A percentile compares a stretch with the other conserved stretches of the same genome.
Evolutionary conservation across 306 rosid species (phyloP).

Genomic region (Cotoneaster glaucophyllus): DNA sequence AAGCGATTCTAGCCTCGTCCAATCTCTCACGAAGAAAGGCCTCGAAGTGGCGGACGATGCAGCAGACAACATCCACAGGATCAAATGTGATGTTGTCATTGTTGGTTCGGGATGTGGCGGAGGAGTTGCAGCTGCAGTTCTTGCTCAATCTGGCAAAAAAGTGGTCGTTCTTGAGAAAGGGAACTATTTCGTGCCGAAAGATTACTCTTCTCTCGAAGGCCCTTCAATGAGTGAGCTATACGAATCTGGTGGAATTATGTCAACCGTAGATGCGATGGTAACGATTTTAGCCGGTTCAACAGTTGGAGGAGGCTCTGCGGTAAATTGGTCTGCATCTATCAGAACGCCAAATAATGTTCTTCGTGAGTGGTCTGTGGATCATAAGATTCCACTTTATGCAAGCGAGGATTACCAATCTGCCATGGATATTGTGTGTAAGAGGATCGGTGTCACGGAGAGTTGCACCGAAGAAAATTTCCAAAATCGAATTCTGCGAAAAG

Average conservation of each 20-base stretch:
- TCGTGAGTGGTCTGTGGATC: slow-evolving; percentile 64
- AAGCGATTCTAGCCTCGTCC: slow-evolving; percentile 41
- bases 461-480: slow-evolving; percentile 55
- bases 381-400: slow-evolving; percentile 53
- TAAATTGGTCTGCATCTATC: slow-evolving; percentile 93
- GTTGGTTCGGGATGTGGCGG: slow-evolving; percentile 96
- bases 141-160: slow-evolving; percentile 73
- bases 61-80: slow-evolving; percentile 34
- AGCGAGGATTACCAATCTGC: slow-evolving; percentile 61
- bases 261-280: slow-evolving; percentile 62
- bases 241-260: slow-evolving; percentile 55
- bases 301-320: slow-evolving; percentile 89
- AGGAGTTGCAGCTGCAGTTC: slow-evolving; percentile 94
- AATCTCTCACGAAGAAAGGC: slow-evolving; percentile 59
- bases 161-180: slow-evolving; percentile 84
- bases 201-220: slow-evolving; percentile 82
- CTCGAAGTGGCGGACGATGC: slow-evolving; percentile 47
- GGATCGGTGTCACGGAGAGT: slow-evolving; percentile 61
- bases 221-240: slow-evolving; percentile 66
- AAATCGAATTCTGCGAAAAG: slow-evolving; percentile 61
- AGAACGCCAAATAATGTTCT: slow-evolving; percentile 67
- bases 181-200: slow-evolving; percentile 65
- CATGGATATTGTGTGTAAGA: slow-evolving; percentile 64
- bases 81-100: slow-evolving; percentile 81
- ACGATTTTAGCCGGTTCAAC: slow-evolving; percentile 84